Conservation (phyloP, 768 basidiomycete species). For the Postia placenta region DNA sequence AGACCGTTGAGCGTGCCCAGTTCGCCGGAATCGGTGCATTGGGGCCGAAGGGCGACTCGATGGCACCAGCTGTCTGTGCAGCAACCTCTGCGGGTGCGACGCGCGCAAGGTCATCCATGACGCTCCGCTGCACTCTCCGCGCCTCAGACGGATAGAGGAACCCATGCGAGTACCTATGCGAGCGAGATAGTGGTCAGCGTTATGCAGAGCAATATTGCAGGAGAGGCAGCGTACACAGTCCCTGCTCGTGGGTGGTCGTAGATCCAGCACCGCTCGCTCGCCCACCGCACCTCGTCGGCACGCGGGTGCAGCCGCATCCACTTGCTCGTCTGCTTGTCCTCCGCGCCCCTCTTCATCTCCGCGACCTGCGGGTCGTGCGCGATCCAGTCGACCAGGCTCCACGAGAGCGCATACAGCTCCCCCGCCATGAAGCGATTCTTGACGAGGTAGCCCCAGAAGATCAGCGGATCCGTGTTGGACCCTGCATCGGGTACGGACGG, state of each 20-base stretch:
- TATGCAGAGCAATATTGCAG: not conserved
- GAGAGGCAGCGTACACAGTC: constrained; percentile 57
- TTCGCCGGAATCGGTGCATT: constrained; percentile 40
- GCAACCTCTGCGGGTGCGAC: constrained; percentile 15
- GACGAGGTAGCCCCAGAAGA: constrained; percentile 89
- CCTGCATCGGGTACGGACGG: not conserved
- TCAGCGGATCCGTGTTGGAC: constrained; percentile 51
- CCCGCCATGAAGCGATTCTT: constrained; percentile 95
- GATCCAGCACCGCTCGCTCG: constrained; percentile 92
- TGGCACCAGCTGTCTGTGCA: constrained; percentile 16
- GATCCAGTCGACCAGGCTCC: constrained; percentile 83
- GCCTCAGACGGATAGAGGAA: constrained; percentile 92
- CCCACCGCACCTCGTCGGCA: constrained; percentile 77
- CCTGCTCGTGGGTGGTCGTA: constrained; percentile 95
- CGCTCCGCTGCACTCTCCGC: constrained; percentile 53
- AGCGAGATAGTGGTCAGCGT: not conserved
- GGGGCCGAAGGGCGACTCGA: constrained; percentile 16
- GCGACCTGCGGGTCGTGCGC: constrained; percentile 69
- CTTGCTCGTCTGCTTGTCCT: constrained; percentile 89
- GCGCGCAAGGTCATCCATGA: constrained; percentile 46
- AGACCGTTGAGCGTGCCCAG: constrained; percentile 81
- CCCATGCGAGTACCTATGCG: constrained; percentile 80
- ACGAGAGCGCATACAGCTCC: constrained; percentile 86
- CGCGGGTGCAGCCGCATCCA: constrained; percentile 90
- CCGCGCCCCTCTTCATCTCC: constrained; percentile 67